These are phyloP conservation scores for Ceriops tagal DNA, from an alignment of 345 rosid species.

Conservation along the genomic window DNA sequence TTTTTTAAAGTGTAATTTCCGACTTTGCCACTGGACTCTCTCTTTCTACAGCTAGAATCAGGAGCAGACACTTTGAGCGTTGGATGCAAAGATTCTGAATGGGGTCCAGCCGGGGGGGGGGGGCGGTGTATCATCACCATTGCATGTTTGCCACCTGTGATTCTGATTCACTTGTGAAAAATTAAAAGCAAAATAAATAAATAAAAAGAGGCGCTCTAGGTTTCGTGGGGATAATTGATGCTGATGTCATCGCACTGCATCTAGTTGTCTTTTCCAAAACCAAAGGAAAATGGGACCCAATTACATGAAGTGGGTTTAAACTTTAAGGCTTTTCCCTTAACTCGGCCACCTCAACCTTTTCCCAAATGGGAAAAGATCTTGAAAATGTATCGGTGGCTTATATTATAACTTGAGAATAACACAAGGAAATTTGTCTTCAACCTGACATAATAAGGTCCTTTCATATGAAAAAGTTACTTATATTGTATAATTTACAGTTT, in stretches of 20 bases:
- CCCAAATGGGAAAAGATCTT: not conserved
- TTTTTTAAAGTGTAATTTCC: no score
- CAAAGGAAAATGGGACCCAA: constrained; percentile 29
- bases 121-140: not conserved
- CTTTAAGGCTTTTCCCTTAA: not conserved
- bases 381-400: no score
- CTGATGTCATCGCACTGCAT: not conserved
- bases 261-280: constrained; percentile 31
- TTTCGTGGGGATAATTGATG: constrained; percentile 1
- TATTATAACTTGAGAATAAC: no score
- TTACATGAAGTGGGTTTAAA: not conserved
- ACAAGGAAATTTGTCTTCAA: no score
- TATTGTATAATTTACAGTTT: no score
- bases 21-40: no score
- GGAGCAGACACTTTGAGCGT: constrained; percentile 20
- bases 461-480: no score
- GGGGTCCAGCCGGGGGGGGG: not conserved
- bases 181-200: not conserved
- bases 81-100: constrained; percentile 20
- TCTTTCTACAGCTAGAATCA: constrained; percentile 9
- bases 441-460: no score
- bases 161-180: not conserved
- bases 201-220: not conserved
- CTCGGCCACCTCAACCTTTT: not conserved
- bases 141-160: constrained; percentile 33